Evolutionary conservation across 2,329 filamentous ascomycete genomes (phyloP), one percentile per base, ranked within the genome.

Genomic region (Fusarium sp.): DNA sequence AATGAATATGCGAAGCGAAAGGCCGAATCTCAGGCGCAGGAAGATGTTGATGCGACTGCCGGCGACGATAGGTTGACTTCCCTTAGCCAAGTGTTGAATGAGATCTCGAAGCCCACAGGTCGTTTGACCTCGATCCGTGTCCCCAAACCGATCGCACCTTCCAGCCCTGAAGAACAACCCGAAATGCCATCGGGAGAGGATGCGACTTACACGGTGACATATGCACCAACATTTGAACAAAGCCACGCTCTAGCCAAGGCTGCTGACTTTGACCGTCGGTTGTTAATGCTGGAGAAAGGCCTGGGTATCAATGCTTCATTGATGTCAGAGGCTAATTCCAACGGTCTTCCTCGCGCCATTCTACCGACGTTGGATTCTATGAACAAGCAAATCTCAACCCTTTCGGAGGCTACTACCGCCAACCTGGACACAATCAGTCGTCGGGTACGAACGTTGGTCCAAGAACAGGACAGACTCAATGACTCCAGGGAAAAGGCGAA

Each of bases 191-290:
- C 44, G 45, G 63, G 71, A 53, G 59, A 76, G 57, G 79, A 78
- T 18, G 81, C 87, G 38, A 90, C 87, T 32, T 91, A 91, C 74
- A 91, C 88, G 1, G 82, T 91, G 51, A 90, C 88, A 30, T 91
- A 91, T 72, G 86, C 88, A 32, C 90, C 84, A 46, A 86, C 81
- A 52, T 92, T 90, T 71, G 88, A 91, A 73, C 86, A 91, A 76
- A 90, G 85, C 43, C 91, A 93, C 75, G 89, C 91, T 27, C 85
- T 98, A 38, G 89, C 90, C 34, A 92, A 94, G 79, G 91, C 93
- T 9, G 93, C 95, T 25, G 92, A 96, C 68, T 98, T 99, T 75
- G 95, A 98, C 77, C 87, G 89, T 30, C 89, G 96, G 8, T 88
- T 99, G 22, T 84, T 91, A 5, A 83, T 92, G 30, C 84, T 99